Evolutionary conservation across 805 yeast genomes (phyloP), one percentile per base, ranked within the genome.

Genomic region (Debaryomyces hansenii): DNA sequence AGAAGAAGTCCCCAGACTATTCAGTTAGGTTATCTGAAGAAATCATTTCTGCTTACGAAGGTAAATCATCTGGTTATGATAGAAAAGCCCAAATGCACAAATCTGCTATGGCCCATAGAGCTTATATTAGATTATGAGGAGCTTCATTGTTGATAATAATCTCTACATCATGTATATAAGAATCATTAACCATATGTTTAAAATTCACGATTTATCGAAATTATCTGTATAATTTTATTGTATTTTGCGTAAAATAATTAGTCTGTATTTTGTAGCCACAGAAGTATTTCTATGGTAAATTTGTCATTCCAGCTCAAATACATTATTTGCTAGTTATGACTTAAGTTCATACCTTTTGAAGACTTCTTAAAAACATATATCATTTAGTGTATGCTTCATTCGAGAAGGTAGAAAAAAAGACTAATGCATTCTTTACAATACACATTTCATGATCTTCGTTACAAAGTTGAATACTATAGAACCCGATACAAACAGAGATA

Each of bases 1-100:
- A 86, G 59, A 84, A 96, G 64, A 84, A 83, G 40, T 83, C 91
- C 14, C 80, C 83, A 47, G 94, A 87, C 58, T 87, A 87, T 58
- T 74, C 95, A 1, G 97, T 94, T 34, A 80, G 98, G 59, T 75
- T 94, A 39, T 90, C 91, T 33, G 98, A 94, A 69, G 98, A 94
- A 68, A 80, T 94, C 48, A 63, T 89, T 33, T 74, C 85, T 43
- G 94, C 94, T 27, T 75, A 74, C 57, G 82, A 80, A 56, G 97
- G 97, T 43, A 83, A 81, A 59, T 82, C 92, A 36, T 76, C 90
- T 29, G 90, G 94, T 18, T 87, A 82, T 66, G 97, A 90, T 52
- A 90, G 87, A 74, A 83, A 85, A 68, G 79, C 82, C 44, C 84
- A 81, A 59, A 81, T 87, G 76, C 98, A 92, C 69, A 89, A 85